Evolutionary conservation across 495 filamentous ascomycete genomes (phyloP).

Genomic region (Talaromyces nanjingensis): DNA sequence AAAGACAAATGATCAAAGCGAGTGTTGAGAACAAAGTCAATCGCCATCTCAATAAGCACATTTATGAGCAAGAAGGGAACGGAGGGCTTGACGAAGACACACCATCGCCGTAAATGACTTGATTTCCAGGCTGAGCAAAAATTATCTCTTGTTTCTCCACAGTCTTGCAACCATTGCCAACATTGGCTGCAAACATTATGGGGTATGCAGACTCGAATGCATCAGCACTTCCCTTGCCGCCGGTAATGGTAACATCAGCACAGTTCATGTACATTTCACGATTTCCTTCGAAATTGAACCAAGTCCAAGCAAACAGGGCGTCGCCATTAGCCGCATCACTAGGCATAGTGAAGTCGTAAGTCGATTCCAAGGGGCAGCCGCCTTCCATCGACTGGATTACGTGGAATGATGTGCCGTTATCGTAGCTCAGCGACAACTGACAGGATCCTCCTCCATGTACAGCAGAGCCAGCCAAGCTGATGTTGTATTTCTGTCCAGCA

Average conservation of each 20-base stretch:
- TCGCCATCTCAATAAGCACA: not conserved
- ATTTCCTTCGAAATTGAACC: conserved; percentile 52
- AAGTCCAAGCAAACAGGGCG: conserved; percentile 50
- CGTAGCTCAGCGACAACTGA: conserved; percentile 38
- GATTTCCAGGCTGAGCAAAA: conserved; percentile 13
- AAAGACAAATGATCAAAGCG: not conserved
- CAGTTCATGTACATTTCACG: conserved; percentile 60
- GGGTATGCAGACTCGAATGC: conserved; percentile 33
- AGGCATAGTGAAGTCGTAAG: conserved; percentile 59
- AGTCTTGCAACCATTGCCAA: conserved; percentile 32
- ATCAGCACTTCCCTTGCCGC: conserved; percentile 21
- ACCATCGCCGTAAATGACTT: not conserved
- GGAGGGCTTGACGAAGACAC: not conserved
- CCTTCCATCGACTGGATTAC: conserved; percentile 35
- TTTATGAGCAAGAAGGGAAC: conserved; percentile 2
- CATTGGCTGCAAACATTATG: conserved; percentile 53
- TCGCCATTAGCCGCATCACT: conserved; percentile 47
- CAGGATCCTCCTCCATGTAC: conserved; percentile 37
- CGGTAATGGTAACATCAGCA: conserved; percentile 43
- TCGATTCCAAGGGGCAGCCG: conserved; percentile 32
- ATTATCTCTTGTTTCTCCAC: conserved; percentile 20
- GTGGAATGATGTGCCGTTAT: conserved; percentile 24
- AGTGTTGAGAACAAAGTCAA: not conserved
- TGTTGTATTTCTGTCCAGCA: conserved; percentile 50
- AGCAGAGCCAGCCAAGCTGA: conserved; percentile 51